phyloP scores from a whole-genome alignment of 768 basidiomycete species.

The Boletus rex-veris region DNA sequence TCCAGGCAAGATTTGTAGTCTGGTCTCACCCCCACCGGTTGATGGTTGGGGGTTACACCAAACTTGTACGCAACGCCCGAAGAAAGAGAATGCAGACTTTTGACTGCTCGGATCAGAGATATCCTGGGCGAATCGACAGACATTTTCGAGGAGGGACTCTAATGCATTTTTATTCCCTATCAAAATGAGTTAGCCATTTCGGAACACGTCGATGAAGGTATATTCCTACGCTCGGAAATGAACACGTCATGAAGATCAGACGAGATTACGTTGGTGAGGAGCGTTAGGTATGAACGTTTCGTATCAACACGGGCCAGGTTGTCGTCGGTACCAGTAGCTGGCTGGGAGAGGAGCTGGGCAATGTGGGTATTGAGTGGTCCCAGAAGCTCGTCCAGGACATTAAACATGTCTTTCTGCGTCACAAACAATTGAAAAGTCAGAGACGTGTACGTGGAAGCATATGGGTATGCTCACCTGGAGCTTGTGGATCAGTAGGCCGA shows the following conservation, averaged over 20 bases:
- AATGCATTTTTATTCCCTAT: constrained; percentile 63
- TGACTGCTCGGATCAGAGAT: constrained; percentile 72
- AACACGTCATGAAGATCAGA: constrained; percentile 82
- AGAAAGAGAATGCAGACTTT: constrained; percentile 76
- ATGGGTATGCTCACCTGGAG: constrained; percentile 58
- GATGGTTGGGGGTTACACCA: constrained; percentile 59
- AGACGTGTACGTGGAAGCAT: not conserved
- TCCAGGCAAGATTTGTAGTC: constrained; percentile 59
- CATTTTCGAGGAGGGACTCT: constrained; percentile 70
- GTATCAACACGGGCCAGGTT: constrained; percentile 73
- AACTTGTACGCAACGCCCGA: constrained; percentile 59
- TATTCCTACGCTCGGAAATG: constrained; percentile 70
- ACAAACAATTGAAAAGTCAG: not conserved
- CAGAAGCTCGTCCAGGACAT: constrained; percentile 86
- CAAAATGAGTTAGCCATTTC: not conserved
- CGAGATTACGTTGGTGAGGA: constrained; percentile 77
- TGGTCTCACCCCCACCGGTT: constrained; percentile 33
- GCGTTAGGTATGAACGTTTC: constrained; percentile 81
- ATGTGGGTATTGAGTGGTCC: constrained; percentile 85
- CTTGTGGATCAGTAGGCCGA: constrained; percentile 85
- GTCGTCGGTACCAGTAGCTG: constrained; percentile 85
- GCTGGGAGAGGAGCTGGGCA: constrained; percentile 71
- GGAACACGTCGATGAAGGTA: constrained; percentile 22
- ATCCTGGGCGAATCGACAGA: constrained; percentile 72
- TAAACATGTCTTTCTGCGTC: constrained; percentile 73